Base-by-base conservation (phyloP, 495 filamentous ascomycete species). In the Poronia punctata region DNA sequence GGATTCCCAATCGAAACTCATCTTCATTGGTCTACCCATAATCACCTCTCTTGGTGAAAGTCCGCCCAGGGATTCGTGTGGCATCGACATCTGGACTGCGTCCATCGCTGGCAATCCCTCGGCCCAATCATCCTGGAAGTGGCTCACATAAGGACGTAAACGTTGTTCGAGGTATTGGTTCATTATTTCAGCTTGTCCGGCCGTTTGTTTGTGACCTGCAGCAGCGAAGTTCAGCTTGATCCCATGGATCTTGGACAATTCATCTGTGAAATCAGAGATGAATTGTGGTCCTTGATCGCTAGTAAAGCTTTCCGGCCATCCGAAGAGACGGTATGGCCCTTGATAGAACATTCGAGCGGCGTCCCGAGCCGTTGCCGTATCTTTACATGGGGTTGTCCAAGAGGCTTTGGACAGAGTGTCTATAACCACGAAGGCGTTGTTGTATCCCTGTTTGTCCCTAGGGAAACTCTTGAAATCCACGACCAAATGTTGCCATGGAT, bases 381-480 rank as follows among this genome's bases (percentile, higher is more conserved):
- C 5, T 2, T 5, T 28, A 39, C 12, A 39, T 19, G 15, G 19
- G 3, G 24, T 33, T 4, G 28, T 40, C 29, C 29, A 40, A 2
- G 29, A 10, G 7, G 6, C 1, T 20, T 40, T 40, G 9, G 8
- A 17, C 3, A 40, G 10, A 1, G 18, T 5, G 19, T 24, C 10
- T 2, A 40, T 14, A 8, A 40, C 22, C 1, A 19, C 15, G 2
- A 40, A 20, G 16, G 19, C 19, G n/a, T 30, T 33, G 24, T 40
- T 20, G 10, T 32, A 40, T 1, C 28, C 28, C 4, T 31, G 24
- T n/a, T 40, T 39, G 9, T 39, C 18, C 8, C 12, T 11, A 1
- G 26, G 37, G n/a, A 39, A 18, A n/a, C 21, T n/a, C 10, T 39
- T 39, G 11, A 39, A 39, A 17, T 39, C 18, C 7, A 39, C 21